Base-by-base conservation (phyloP, 116 monocot genomes). In the Zostera marina region DNA sequence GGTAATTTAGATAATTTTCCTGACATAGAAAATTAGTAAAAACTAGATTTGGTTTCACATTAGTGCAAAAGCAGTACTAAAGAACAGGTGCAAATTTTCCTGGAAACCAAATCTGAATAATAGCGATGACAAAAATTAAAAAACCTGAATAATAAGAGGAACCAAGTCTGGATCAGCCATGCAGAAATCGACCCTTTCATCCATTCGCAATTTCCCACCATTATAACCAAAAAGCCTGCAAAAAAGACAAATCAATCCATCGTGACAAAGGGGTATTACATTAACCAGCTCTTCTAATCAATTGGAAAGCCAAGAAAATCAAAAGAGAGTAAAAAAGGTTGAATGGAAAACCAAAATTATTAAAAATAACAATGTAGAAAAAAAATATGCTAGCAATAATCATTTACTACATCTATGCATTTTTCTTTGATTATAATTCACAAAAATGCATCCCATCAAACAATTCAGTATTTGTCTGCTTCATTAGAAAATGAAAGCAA, bases 1-100 rank as follows among this genome's bases (percentile, higher is more conserved):
- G 82, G 82, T 96, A 96, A 63, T 96, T 96, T 55, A 96, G 74
- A 60, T 96, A 96, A 57, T 96, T 96, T 82, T 96, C 96, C 96
- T 96, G 70, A 6, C 15, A 55, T 55, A 17, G 2, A n/a, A 45
- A 12, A 61, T 49, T 2, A 49, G 16, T 49, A 9, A 47, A 13
- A 20, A 15, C 49, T 8, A 49, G 20, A 49, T 49, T 49, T 8
- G 5, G 1, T 49, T 15, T 49, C 20, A n/a, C n/a, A 20, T 3
- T 17, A 20, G 49, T 49, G 19, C 10, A 32, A 32, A 32, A 32
- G 32, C 32, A 5, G 32, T 49, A 49, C 17, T 49, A 17, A 49
- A 17, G 15, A 49, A 17, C 8, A 49, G 49, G 19, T 49, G 20
- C 49, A 49, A 20, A 49, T 17, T 49, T 17, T 17, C 6, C 15